Evolutionary conservation across 2,329 filamentous ascomycete species (phyloP).

Genomic region (Coniochaeta sp.): DNA sequence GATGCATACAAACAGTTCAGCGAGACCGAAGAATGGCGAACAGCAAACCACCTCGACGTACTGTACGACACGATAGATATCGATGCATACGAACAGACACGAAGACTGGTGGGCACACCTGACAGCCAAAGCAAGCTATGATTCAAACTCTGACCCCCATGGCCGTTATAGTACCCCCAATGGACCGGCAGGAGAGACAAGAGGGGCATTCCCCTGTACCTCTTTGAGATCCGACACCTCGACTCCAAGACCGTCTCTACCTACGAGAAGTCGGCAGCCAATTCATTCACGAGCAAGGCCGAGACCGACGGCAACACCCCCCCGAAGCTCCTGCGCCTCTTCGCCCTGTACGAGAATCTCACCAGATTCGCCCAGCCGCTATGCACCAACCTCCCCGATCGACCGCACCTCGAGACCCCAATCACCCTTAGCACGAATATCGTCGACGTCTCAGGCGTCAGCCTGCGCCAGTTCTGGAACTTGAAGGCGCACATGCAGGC

Average conservation of each 20-base stretch:
- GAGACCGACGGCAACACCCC: constrained; percentile 59
- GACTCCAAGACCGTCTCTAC: constrained; percentile 73
- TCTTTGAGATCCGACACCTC: constrained; percentile 79
- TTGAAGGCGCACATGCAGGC: constrained; percentile 91
- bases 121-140: neutral
- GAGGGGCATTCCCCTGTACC: constrained; percentile 81
- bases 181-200: constrained; percentile 89
- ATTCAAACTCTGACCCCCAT: constrained; percentile 2
- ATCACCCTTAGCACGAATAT: constrained; percentile 93
- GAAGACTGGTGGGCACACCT: constrained; percentile 56
- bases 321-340: constrained; percentile 73
- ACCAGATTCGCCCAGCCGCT: constrained; percentile 81
- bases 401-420: constrained; percentile 69
- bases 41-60: constrained; percentile 66
- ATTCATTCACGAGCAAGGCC: constrained; percentile 47
- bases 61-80: constrained; percentile 84
- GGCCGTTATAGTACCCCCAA: constrained; percentile 70
- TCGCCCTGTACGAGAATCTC: constrained; percentile 89
- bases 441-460: constrained; percentile 83
- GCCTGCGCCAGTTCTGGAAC: constrained; percentile 93
- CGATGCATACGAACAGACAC: constrained; percentile 73
- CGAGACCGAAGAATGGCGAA: constrained; percentile 82
- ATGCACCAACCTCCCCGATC: constrained; percentile 66
- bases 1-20: constrained; percentile 80
- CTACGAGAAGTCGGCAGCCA: constrained; percentile 64